Conservation (phyloP, 2,329 filamentous ascomycete species). For the Parastagonospora nodorum region DNA sequence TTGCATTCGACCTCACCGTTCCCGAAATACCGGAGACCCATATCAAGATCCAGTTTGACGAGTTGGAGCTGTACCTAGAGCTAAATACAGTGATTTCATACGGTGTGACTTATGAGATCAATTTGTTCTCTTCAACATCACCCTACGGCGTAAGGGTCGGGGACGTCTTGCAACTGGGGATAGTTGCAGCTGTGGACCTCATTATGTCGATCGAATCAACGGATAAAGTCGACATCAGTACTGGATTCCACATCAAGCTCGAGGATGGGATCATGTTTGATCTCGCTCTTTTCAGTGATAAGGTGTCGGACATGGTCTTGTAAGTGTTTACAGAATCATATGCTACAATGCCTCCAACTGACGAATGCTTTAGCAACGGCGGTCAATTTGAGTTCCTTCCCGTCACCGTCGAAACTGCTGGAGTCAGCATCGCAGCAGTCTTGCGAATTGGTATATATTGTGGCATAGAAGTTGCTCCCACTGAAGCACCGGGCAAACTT, state of each 20-base stretch:
- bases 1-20: too few relatives aligned
- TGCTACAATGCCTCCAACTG: neutral
- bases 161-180: too few relatives aligned
- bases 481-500: neutral
- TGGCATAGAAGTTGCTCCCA: constrained; percentile 34
- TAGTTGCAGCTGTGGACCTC: too few relatives aligned
- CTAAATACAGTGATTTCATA: too few relatives aligned
- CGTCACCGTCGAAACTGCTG: constrained; percentile 55
- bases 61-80: too few relatives aligned
- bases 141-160: too few relatives aligned
- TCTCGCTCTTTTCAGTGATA: constrained; percentile 57
- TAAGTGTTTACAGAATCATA: constrained; percentile 42
- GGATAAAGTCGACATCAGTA: constrained; percentile 53
- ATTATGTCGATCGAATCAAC: too few relatives aligned
- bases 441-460: constrained; percentile 56
- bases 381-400: constrained; percentile 63
- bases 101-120: too few relatives aligned
- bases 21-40: too few relatives aligned
- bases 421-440: constrained; percentile 52
- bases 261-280: constrained; percentile 57
- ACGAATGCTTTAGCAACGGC: constrained; percentile 50
- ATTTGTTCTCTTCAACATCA: too few relatives aligned
- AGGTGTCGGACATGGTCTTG: constrained; percentile 57
- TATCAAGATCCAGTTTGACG: too few relatives aligned
- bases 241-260: constrained; percentile 61